Conservation (phyloP, 177 flowering plant genomes). For the Telopea speciosissima region DNA sequence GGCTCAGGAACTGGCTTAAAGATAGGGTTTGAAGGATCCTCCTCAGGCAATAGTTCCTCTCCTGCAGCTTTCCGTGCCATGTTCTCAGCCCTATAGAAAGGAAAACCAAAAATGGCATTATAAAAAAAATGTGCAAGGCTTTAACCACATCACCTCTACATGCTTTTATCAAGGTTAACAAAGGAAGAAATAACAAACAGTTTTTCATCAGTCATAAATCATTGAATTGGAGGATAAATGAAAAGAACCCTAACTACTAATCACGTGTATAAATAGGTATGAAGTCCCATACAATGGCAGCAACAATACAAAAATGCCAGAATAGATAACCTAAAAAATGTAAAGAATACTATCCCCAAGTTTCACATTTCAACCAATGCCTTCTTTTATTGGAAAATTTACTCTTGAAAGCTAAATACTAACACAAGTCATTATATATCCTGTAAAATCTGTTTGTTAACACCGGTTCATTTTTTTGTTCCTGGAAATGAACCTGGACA, state of each 20-base stretch:
- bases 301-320: too few species aligned
- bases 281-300: too few species aligned
- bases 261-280: background rate
- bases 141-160: background rate
- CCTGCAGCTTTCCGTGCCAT: constrained; percentile 87
- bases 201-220: background rate
- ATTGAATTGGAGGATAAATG: background rate
- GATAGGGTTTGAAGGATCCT: constrained; percentile 86
- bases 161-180: background rate
- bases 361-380: background rate
- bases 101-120: background rate
- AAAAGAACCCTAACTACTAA: background rate
- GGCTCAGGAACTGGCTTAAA: constrained; percentile 96
- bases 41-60: constrained; percentile 94
- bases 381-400: background rate
- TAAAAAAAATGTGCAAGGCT: too few species aligned
- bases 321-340: background rate
- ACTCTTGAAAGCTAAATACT: too few species aligned
- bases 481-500: too few species aligned
- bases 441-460: too few species aligned
- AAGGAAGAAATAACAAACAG: too few species aligned
- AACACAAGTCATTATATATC: too few species aligned
- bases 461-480: too few species aligned
- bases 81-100: constrained; percentile 66
- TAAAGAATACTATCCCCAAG: background rate